Percentiles rank a stretch among this genome's conserved stretches.
phyloP scores from a whole-genome alignment of 2,329 filamentous ascomycete genomes.

The Torrubiella hemipterigena region DNA sequence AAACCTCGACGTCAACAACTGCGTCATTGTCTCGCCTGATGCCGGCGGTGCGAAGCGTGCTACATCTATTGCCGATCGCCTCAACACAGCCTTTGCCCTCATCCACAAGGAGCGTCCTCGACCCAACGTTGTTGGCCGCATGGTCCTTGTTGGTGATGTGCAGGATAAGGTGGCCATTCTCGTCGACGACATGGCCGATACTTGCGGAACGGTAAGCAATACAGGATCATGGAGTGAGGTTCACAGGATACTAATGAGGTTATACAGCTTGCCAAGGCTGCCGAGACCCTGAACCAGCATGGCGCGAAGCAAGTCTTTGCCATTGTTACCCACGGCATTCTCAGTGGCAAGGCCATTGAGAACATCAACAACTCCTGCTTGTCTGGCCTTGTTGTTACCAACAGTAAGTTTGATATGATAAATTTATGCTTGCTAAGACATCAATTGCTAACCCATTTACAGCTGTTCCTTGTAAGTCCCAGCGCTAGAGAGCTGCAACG shows the following conservation, averaged over 20 bases:
- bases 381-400: slow-evolving; percentile 75
- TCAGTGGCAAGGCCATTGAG: slow-evolving; percentile 80
- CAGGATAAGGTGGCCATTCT: slow-evolving; percentile 86
- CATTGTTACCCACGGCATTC: slow-evolving; percentile 88
- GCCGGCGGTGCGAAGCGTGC: slow-evolving; percentile 91
- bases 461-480: slow-evolving; percentile 22
- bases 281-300: slow-evolving; percentile 75
- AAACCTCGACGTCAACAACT: slow-evolving; percentile 69
- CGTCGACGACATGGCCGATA: slow-evolving; percentile 97
- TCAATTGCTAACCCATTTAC: slow-evolving; percentile 11
- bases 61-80: slow-evolving; percentile 82
- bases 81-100: slow-evolving; percentile 82
- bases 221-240: background rate
- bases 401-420: slow-evolving; percentile 40
- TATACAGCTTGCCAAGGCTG: slow-evolving; percentile 57
- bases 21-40: slow-evolving; percentile 89
- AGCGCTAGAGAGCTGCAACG: background rate
- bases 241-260: slow-evolving; percentile 5
- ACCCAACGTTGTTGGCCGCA: slow-evolving; percentile 75
- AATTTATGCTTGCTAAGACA: slow-evolving; percentile 1
- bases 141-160: slow-evolving; percentile 92
- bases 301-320: slow-evolving; percentile 82
- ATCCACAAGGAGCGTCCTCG: slow-evolving; percentile 94
- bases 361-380: slow-evolving; percentile 70
- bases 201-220: slow-evolving; percentile 58